Conservation (phyloP, 768 basidiomycete genomes). For the Holtermannia corniformis region DNA sequence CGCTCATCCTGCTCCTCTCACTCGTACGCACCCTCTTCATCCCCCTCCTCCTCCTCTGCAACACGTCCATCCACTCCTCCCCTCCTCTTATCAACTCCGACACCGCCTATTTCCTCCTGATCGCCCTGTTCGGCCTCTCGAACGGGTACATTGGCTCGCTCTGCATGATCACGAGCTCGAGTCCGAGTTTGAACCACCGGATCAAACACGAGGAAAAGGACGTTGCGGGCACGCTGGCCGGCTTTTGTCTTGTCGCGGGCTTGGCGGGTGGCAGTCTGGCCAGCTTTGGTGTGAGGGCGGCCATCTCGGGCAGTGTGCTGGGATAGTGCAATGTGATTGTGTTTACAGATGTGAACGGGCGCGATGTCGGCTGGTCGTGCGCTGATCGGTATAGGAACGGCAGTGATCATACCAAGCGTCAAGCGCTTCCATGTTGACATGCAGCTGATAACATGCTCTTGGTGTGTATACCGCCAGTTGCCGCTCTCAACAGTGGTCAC, state of each 20-base stretch:
- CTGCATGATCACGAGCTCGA: constrained; percentile 74
- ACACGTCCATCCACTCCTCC: constrained; percentile 43
- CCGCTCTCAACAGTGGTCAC: too few relatives aligned
- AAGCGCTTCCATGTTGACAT: too few relatives aligned
- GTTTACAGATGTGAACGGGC: not conserved
- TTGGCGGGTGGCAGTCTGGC: constrained; percentile 63
- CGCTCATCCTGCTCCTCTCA: constrained; percentile 55
- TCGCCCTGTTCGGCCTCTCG: constrained; percentile 63
- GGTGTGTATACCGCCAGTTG: too few relatives aligned
- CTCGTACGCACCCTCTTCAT: constrained; percentile 69
- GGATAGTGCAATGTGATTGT: not conserved
- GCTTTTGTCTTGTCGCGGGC: constrained; percentile 68
- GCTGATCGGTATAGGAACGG: too few relatives aligned
- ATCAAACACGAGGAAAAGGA: constrained; percentile 71
- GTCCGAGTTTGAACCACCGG: constrained; percentile 65
- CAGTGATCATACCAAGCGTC: too few relatives aligned
- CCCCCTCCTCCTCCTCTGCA: constrained; percentile 80
- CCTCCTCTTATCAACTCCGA: constrained; percentile 65
- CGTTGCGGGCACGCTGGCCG: constrained; percentile 68
- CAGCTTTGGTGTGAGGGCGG: constrained; percentile 60
- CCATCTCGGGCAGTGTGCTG: not conserved
- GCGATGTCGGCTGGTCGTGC: too few relatives aligned
- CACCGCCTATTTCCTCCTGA: constrained; percentile 59
- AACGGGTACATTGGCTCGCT: constrained; percentile 72
- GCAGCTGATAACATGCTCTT: too few relatives aligned